phyloP scores from a whole-genome alignment of 2,329 filamentous ascomycete genomes.

The Ascochyta koolunga region DNA sequence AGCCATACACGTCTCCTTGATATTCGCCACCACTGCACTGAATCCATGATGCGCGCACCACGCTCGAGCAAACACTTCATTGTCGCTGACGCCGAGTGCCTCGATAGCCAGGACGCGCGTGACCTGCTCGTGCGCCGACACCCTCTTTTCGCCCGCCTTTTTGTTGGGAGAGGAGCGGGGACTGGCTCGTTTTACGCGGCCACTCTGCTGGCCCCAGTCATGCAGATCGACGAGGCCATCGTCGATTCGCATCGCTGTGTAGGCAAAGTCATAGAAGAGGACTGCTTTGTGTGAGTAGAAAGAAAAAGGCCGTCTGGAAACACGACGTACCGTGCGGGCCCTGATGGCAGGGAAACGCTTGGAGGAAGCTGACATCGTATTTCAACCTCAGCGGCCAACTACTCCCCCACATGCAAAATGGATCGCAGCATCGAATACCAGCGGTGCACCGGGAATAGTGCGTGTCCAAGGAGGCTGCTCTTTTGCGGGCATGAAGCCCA shows the following conservation, averaged over 20 bases:
- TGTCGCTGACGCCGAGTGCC: constrained; percentile 74
- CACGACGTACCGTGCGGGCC: constrained; percentile 47
- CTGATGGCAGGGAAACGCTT: constrained; percentile 50
- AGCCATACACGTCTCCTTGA: constrained; percentile 72
- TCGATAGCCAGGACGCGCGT: constrained; percentile 75
- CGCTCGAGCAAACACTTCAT: constrained; percentile 76
- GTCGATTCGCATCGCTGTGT: constrained; percentile 65
- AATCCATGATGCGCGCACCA: constrained; percentile 81
- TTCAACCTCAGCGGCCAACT: constrained; percentile 48
- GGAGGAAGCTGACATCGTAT: constrained; percentile 51
- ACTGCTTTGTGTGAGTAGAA: constrained; percentile 47
- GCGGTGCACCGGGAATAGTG: constrained; percentile 38
- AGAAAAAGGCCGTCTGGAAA: too few species aligned
- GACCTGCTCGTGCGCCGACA: constrained; percentile 44
- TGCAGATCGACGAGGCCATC: constrained; percentile 66
- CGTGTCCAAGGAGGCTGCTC: constrained; percentile 40
- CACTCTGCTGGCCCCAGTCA: constrained; percentile 64
- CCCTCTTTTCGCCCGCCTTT: constrained; percentile 27
- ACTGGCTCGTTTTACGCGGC: constrained; percentile 35
- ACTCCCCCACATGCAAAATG: constrained; percentile 49
- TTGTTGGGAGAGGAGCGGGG: constrained; percentile 43
- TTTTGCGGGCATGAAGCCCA: constrained; percentile 62
- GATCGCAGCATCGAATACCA: constrained; percentile 48
- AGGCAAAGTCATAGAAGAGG: constrained; percentile 74
- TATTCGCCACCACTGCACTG: constrained; percentile 72